phyloP scores from a whole-genome alignment of 352 stramenopile genomes.

The Phytopythium ostracodes region DNA sequence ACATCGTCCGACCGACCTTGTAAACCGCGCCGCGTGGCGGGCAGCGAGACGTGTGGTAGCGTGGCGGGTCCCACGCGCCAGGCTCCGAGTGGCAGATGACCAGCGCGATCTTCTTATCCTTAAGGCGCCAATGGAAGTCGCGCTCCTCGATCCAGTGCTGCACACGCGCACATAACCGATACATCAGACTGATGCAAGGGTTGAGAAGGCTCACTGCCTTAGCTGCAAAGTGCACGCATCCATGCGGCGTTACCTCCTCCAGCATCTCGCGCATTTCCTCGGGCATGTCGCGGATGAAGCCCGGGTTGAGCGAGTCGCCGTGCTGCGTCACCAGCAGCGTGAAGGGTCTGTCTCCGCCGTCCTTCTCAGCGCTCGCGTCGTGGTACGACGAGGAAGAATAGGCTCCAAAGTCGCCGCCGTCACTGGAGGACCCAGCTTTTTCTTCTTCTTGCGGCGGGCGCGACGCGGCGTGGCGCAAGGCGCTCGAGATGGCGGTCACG shows the following conservation, averaged over 20 bases:
- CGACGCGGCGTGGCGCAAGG: constrained; percentile 8
- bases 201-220: neutral
- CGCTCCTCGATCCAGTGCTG: constrained; percentile 74
- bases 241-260: constrained; percentile 21
- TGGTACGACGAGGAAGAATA: constrained; percentile 1
- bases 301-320: constrained; percentile 58
- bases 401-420: neutral
- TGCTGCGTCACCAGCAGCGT: constrained; percentile 61
- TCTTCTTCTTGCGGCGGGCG: neutral
- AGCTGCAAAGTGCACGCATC: neutral
- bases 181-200: neutral
- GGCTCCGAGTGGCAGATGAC: constrained; percentile 92
- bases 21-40: constrained; percentile 47
- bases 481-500: constrained; percentile 56
- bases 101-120: constrained; percentile 38
- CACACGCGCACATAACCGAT: neutral
- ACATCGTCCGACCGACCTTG: constrained; percentile 91
- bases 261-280: constrained; percentile 39
- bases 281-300: constrained; percentile 60
- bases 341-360: constrained; percentile 25
- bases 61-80: constrained; percentile 85
- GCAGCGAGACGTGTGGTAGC: constrained; percentile 69
- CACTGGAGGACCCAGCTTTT: neutral
- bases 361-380: neutral
- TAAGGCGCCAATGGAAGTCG: constrained; percentile 58